Evolutionary conservation across 2,329 filamentous ascomycete genomes (phyloP).

Genomic region (Geoglossum cookeanum): DNA sequence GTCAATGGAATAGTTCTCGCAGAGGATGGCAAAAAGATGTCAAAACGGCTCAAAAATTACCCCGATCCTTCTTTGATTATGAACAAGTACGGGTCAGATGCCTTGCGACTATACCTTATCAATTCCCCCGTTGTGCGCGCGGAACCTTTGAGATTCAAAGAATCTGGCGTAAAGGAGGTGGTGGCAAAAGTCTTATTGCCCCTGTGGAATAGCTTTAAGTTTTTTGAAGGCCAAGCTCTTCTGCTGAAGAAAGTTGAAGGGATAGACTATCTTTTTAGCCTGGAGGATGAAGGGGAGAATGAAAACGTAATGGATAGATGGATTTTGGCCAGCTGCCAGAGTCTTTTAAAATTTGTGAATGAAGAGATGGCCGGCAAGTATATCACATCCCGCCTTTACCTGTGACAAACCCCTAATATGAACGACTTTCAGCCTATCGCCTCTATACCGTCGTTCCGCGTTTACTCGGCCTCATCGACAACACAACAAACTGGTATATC

Average conservation of each 20-base stretch:
- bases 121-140: conserved; percentile 90
- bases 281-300: conserved; percentile 53
- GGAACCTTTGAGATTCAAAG: conserved; percentile 80
- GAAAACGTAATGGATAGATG: conserved; percentile 90
- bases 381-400: conserved; percentile 11
- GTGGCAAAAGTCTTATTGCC: conserved; percentile 80
- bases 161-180: conserved; percentile 82
- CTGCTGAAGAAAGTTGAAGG: conserved; percentile 72
- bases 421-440: conserved; percentile 36
- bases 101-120: conserved; percentile 84
- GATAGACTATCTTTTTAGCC: conserved; percentile 61
- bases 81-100: conserved; percentile 76
- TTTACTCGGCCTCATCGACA: conserved; percentile 68
- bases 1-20: conserved; percentile 89
- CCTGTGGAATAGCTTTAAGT: conserved; percentile 92
- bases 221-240: conserved; percentile 76
- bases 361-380: conserved; percentile 65
- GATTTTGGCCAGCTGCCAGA: conserved; percentile 87
- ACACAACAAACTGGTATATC: conserved; percentile 98
- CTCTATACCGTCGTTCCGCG: conserved; percentile 84
- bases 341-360: conserved; percentile 77
- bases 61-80: conserved; percentile 73
- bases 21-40: conserved; percentile 97
- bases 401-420: not conserved
- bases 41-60: conserved; percentile 90